Evolutionary conservation across 2,329 filamentous ascomycete species (phyloP).

Genomic region (Penicillium psychrosexuale): DNA sequence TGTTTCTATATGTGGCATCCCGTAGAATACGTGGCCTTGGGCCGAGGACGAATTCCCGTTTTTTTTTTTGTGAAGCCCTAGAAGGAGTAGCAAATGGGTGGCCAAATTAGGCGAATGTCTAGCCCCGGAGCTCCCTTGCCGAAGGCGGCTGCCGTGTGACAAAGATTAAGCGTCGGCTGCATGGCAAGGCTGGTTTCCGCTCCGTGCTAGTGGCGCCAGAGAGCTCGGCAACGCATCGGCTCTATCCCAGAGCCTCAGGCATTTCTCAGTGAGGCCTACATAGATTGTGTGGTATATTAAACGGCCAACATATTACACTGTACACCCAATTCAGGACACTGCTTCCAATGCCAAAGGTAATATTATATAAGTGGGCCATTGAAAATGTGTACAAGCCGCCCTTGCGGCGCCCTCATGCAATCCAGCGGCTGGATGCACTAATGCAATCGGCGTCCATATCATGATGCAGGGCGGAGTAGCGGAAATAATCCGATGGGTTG

Average conservation of each 20-base stretch:
- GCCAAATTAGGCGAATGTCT: not conserved
- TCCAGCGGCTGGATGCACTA: conserved; percentile 15
- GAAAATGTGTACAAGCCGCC: not conserved
- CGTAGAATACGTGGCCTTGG: conserved; percentile 5
- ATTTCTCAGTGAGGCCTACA: not conserved
- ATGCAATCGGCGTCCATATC: conserved; percentile 3
- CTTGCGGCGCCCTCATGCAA: conserved; percentile 14
- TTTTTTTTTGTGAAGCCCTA: not conserved
- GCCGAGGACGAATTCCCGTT: not conserved
- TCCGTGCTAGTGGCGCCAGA: conserved; percentile 13
- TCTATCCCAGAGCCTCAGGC: not conserved
- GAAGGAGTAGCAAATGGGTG: not conserved
- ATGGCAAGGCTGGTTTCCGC: conserved; percentile 10
- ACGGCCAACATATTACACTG: not conserved
- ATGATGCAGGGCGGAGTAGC: conserved; percentile 5
- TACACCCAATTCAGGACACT: not conserved
- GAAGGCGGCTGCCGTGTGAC: conserved; percentile 6
- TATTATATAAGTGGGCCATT: not conserved
- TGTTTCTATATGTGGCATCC: not conserved
- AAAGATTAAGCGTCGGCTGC: conserved; percentile 12
- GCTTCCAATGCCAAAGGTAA: conserved; percentile 1
- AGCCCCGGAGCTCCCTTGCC: not conserved
- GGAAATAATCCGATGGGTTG: conserved; percentile 1
- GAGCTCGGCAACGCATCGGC: conserved; percentile 4
- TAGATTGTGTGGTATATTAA: not conserved